Conservation (phyloP, 2,329 filamentous ascomycete genomes). For the Cercospora janseana region DNA sequence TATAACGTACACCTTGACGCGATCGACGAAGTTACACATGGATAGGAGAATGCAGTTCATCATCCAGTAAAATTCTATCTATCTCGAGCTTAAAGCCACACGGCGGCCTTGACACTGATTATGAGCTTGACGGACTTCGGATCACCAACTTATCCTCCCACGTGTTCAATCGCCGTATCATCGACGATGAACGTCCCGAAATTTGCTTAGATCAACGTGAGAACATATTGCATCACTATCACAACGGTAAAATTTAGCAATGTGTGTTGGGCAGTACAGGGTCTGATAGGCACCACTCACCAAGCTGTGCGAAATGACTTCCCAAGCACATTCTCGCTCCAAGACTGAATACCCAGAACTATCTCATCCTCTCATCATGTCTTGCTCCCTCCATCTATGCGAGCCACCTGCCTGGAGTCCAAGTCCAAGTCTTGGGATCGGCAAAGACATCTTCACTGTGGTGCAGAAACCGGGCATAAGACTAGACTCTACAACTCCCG, state of each 20-base stretch:
- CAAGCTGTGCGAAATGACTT: conserved; percentile 7
- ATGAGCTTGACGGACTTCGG: conserved; percentile 10
- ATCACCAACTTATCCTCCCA: conserved; percentile 9
- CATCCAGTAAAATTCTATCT: too few species aligned
- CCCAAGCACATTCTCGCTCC: conserved; percentile 9
- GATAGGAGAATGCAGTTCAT: too few species aligned
- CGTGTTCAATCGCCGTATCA: conserved; percentile 4
- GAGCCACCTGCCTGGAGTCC: conserved; percentile 4
- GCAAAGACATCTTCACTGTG: conserved; percentile 1
- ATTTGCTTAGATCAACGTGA: conserved; percentile 2
- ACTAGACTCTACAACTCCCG: conserved; percentile 2
- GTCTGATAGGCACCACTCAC: too few species aligned
- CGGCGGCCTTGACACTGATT: not conserved
- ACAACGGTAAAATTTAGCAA: not conserved
- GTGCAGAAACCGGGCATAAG: conserved; percentile 6
- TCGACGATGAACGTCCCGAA: conserved; percentile 6
- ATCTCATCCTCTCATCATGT: conserved; percentile 6
- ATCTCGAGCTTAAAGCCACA: not conserved
- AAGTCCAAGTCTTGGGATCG: not conserved
- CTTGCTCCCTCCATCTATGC: not conserved
- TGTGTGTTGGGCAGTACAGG: too few species aligned
- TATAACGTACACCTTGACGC: too few species aligned
- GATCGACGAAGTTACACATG: too few species aligned
- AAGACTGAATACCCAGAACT: conserved; percentile 9
- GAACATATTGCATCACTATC: conserved; percentile 7